Evolutionary conservation across 2,329 filamentous ascomycete species (phyloP).

Genomic region (Graphilbum sp.): DNA sequence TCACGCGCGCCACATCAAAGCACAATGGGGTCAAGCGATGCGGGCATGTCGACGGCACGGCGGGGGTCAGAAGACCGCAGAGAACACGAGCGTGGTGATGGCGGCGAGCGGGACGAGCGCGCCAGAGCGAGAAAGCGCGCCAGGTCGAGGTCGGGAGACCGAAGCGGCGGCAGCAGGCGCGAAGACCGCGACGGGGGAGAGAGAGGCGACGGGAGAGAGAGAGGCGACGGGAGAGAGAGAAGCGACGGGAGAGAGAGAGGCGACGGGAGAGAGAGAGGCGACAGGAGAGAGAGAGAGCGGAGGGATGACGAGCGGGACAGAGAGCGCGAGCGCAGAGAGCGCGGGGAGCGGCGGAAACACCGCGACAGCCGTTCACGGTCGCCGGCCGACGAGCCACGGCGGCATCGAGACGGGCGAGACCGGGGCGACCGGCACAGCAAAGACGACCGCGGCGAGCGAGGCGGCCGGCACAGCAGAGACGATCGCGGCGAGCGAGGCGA

Average conservation of each 20-base stretch:
- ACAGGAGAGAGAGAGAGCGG: background rate
- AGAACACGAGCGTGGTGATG: too few species aligned
- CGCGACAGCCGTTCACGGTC: background rate
- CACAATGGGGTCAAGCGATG: too few species aligned
- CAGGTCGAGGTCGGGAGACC: constrained; percentile 18
- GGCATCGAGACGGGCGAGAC: background rate
- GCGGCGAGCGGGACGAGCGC: background rate
- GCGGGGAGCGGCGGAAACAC: background rate
- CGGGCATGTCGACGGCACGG: too few species aligned
- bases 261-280: background rate
- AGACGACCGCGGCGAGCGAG: constrained; percentile 4
- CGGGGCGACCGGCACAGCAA: background rate
- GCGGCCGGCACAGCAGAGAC: constrained; percentile 1
- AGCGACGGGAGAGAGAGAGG: background rate
- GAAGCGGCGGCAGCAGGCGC: too few species aligned
- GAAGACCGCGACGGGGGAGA: too few species aligned
- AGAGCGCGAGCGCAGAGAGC: background rate
- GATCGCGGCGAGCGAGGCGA: background rate
- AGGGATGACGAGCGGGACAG: background rate
- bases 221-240: constrained; percentile 8
- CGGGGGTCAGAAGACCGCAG: too few species aligned
- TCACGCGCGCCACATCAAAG: too few species aligned
- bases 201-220: too few species aligned
- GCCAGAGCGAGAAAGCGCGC: constrained; percentile 12
- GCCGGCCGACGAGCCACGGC: constrained; percentile 6